A percentile compares a stretch with the other conserved stretches of the same genome.
These are phyloP conservation scores for Ganoderma sp. DNA, from an alignment of 1,284 basidiomycete species.

Conservation along the genomic window DNA sequence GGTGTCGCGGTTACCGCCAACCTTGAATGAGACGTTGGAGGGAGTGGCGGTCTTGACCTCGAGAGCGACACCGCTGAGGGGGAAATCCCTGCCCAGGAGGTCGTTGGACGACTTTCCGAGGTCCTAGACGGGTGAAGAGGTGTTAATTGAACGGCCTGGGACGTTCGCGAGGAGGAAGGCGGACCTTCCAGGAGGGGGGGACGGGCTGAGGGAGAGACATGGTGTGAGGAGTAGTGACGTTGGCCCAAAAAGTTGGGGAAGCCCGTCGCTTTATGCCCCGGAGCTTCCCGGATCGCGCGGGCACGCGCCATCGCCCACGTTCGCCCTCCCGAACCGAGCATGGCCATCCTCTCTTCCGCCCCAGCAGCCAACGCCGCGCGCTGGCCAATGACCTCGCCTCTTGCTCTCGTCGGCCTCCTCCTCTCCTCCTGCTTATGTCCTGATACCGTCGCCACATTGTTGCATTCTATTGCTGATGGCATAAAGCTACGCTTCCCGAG, in stretches of 20 bases:
- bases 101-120: slow-evolving; percentile 98
- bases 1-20: slow-evolving; percentile 78
- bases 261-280: slow-evolving; percentile 41
- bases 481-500: slow-evolving; percentile 8
- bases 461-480: background rate
- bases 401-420: slow-evolving; percentile 12
- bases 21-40: slow-evolving; percentile 88
- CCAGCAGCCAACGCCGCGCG: background rate
- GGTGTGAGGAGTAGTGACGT: slow-evolving; percentile 37
- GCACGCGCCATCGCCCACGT: slow-evolving; percentile 31
- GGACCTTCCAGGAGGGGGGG: slow-evolving; percentile 92
- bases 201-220: slow-evolving; percentile 90
- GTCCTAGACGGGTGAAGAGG: slow-evolving; percentile 59
- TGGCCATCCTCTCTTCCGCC: background rate
- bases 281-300: slow-evolving; percentile 37
- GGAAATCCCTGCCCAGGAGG: slow-evolving; percentile 93
- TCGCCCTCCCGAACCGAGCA: slow-evolving; percentile 20
- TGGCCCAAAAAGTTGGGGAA: slow-evolving; percentile 31
- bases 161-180: slow-evolving; percentile 26
- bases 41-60: slow-evolving; percentile 97
- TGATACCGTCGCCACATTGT: slow-evolving; percentile 6
- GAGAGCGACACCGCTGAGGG: slow-evolving; percentile 78
- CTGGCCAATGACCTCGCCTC: background rate
- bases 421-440: background rate
- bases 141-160: slow-evolving; percentile 13